Evolutionary conservation across 768 basidiomycete species (phyloP), one percentile per base, ranked within the genome.

Genomic region (Suillus discolor): DNA sequence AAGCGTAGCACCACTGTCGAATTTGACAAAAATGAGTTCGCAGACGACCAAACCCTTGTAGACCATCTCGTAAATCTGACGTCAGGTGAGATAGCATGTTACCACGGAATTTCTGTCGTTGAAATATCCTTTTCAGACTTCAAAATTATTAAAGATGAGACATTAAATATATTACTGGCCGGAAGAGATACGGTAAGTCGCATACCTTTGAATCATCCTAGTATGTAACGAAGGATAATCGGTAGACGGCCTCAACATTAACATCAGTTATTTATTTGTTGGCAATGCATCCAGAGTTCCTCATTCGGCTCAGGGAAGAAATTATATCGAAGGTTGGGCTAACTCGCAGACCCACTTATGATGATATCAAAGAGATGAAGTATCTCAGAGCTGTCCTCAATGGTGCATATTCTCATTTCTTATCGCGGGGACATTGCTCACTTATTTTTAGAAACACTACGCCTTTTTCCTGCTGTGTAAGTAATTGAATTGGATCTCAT

Each of bases 231-330:
- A 44, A 60, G 63, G 51, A 69, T 55, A 6, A n/a, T 57, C 38
- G 8, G 11, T 36, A 83, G 83, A 84, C 82, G 25, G 80, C 83
- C 9, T 77, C 77, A 36, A 78, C 78, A 1, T 71, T 86, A 57
- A 84, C 79, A 3, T 84, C 79, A 62, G 75, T 76, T 3, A 69
- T 82, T 2, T 86, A 86, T 71, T 74, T 81, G 67, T 78, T 87
- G 44, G 74, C 83, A 25, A 75, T 79, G 71, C 77, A 86, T 68
- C 84, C 83, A 4, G 66, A 77, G 0, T 74, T 84, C n/a, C 68
- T 82, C 25, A 61, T 31, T 18, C 73, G 76, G 6, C 70, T 85
- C n/a, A 79, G 83, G 7, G 72, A 78, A 54, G 85, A 86, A 63
- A 77, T 86, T 31, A 15, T 82, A 20, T 69, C 67, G 28, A 74